Conservation (phyloP, 2,329 filamentous ascomycete genomes). For the Tolypocladium tropicale region DNA sequence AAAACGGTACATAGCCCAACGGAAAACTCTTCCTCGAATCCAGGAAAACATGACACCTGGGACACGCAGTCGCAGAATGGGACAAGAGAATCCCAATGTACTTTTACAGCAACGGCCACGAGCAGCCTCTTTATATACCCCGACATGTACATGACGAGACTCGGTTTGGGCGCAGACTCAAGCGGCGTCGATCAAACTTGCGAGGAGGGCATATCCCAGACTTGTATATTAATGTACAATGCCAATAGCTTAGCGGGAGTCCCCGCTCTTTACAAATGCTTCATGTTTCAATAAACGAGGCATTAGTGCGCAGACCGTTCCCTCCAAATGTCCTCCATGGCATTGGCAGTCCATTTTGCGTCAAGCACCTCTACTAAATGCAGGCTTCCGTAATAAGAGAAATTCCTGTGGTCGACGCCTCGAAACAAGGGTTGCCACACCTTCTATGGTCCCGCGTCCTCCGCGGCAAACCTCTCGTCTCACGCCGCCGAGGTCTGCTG, state of each 20-base stretch:
- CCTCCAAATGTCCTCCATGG: neutral
- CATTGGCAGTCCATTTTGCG: neutral
- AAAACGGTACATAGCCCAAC: neutral
- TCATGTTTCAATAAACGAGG: neutral
- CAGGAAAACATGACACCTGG: neutral
- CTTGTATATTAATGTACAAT: neutral
- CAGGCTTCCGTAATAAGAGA: neutral
- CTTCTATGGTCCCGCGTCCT: neutral
- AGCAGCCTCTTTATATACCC: neutral
- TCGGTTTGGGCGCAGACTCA: neutral
- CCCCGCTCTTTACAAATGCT: neutral
- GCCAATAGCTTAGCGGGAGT: neutral
- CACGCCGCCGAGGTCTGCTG: conserved; percentile 1
- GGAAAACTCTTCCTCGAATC: too few species aligned
- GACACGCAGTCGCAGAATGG: neutral
- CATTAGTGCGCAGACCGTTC: neutral
- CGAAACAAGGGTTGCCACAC: neutral
- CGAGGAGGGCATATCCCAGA: neutral
- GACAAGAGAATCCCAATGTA: neutral
- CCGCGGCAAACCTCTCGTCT: neutral
- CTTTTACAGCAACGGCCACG: neutral
- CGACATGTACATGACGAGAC: neutral
- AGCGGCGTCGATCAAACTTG: neutral
- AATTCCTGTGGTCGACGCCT: neutral
- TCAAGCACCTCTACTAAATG: neutral